Evolutionary conservation across 2,329 filamentous ascomycete species (phyloP), one percentile per base, ranked within the genome.

Genomic region (Acrodontium crateriforme): DNA sequence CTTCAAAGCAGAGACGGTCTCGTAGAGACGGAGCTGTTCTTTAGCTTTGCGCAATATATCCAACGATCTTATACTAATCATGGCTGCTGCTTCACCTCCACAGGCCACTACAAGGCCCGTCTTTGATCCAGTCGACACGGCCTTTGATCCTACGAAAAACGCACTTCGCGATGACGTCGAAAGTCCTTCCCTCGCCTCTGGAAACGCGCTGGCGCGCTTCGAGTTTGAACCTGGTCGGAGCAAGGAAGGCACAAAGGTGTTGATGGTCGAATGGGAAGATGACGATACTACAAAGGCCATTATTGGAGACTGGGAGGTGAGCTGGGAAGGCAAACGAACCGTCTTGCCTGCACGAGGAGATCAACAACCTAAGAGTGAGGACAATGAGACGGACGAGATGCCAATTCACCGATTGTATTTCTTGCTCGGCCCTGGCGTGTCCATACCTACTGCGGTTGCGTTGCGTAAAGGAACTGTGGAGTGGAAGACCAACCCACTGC

Each of bases 201-300:
- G 46, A 25, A 69, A 67, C 31, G 76, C 76, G n/a, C 63, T 83
- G 24, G 78, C 82, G 24, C 75, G 84, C 34, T 93, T 91, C 55
- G 84, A 93, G 52, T 91, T 92, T 49, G 78, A 85, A 55, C 64
- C 71, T 1, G 77, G 74, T 18, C 71, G 69, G 50, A 78, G 73
- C 27, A 63, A 42, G 25, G 78, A 85, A 39, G 83, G 83, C 21
- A 91, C 82, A 37, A 93, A 92, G 60, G 76, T 93, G 38, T 61
- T 93, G 43, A 89, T 93, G 82, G 76, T 92, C 20, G 83, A 93
- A 53, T 93, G 84, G 84, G 74, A 81, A 49, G 71, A 76, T 28
- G 67, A 69, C 39, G 59, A 65, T 34, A 53, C 58, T 22, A 63
- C 58, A 3, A 54, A 59, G 28, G 54, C 55, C 8, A 39, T 63